Evolutionary conservation across 805 yeast genomes (phyloP), one percentile per base, ranked within the genome.

Genomic region (Metschnikowia dekortorum): DNA sequence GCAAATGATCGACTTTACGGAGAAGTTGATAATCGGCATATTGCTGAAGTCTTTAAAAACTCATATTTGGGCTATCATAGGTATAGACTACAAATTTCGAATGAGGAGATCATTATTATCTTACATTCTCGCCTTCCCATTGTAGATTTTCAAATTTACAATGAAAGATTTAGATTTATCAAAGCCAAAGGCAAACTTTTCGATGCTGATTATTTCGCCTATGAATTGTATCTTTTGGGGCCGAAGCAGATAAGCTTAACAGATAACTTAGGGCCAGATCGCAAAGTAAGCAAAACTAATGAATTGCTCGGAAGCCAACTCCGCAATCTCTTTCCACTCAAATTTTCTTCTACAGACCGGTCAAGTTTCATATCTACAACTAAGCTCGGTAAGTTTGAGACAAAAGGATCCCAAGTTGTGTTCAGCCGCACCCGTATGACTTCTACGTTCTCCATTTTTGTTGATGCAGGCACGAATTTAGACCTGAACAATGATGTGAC

Each of bases 381-480:
- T 13, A 47, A 52, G 8, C 39, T 43, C 16, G 59, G 59, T 8
- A 35, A 42, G 34, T 44, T 53, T 29, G 52, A 45, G 26, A n/a
- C 43, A 47, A 35, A 47, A 26, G 29, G 40, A 22, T 38, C 54
- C 6, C 47, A 49, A 47, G 49, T 49, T 36, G 9, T 44, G 33
- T 52, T 54, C 43, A 50, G 51, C n/a, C 48, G 54, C 28, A 54
- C 58, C n/a, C 43, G 33, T 9, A 48, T 40, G 18, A 42, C 52
- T 14, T 46, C 49, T 8, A 34, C 47, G 1, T 38, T 55, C 22
- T 40, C 53, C 9, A 40, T 52, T 33, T 50, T 43, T 28, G 44
- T 53, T 4, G 42, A 47, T 6, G 49, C 52, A 2, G 39, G 29
- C 4, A 46, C 47, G 6, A 44, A 47, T 22, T 31, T 45, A 36